Evolutionary conservation across 257 asterid species (phyloP), one percentile per base, ranked within the genome.

Genomic region (Coffea canephora): DNA sequence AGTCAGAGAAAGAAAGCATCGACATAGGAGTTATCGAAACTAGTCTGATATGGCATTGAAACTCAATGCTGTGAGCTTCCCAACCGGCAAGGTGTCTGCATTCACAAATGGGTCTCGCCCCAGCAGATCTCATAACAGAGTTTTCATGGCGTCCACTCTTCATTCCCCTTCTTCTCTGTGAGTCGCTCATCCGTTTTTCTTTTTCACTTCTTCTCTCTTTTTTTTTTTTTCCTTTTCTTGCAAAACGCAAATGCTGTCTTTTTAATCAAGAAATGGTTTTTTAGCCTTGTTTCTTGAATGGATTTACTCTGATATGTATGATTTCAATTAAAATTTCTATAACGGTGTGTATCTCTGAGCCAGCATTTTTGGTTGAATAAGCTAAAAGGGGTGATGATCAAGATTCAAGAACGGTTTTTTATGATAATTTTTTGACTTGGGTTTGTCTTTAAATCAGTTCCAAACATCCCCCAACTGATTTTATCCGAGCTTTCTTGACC

Each of bases 61-160:
- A 73, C 65, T 83, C 62, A 80, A 80, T 61, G 67, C 69, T 10
- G 50, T 77, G 69, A 82, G 86, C 86, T 77, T 79, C 83, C 72
- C 86, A 70, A 81, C 90, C 52, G 78, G 69, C 74, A 84, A 80
- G 82, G 83, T 85, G 84, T 83, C 89, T 59, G 80, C 89, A 21
- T 83, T 85, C 71, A 86, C 87, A 45, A 85, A 73, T 68, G 80
- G 80, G 75, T 76, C 66, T 27, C 73, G n/a, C 39, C 65, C 75
- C 75, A 36, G 27, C 85, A 84, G 91, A 88, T 92, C 94, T 86
- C 90, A 80, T 82, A 81, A 80, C 84, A 79, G 83, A 77, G 93
- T 86, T 81, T 84, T 83, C 83, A 89, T 91, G 97, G 91, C 93
- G 71, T 91, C 97, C 45, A 86, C 96, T 52, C 77, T 88, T 34